phyloP scores from a whole-genome alignment of 1,284 basidiomycete genomes.

The Cutaneotrichosporon sp. region DNA sequence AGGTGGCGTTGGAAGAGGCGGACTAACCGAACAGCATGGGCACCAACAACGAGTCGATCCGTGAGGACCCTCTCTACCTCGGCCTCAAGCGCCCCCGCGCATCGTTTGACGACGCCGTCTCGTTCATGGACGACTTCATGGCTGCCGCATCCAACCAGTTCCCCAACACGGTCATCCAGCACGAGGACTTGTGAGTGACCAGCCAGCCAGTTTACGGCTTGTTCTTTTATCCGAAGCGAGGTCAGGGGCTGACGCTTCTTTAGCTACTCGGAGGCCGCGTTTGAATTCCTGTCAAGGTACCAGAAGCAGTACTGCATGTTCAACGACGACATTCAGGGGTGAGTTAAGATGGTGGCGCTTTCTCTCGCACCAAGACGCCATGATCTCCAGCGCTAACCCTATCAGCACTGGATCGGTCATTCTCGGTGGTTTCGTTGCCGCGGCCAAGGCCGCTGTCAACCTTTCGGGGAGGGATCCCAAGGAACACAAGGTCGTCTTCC shows the following conservation, averaged over 20 bases:
- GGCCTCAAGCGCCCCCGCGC: constrained; percentile 73
- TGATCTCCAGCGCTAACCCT: constrained; percentile 8
- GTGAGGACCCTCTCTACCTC: constrained; percentile 87
- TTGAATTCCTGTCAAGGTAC: constrained; percentile 74
- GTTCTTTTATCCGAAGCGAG: background rate
- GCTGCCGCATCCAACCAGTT: constrained; percentile 68
- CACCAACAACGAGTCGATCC: constrained; percentile 77
- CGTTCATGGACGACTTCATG: constrained; percentile 95
- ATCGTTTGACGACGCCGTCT: constrained; percentile 61
- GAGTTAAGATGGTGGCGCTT: constrained; percentile 23
- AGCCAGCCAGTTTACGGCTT: background rate
- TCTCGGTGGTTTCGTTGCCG: constrained; percentile 84
- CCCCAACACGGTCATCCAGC: constrained; percentile 82
- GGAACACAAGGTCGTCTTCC: constrained; percentile 85
- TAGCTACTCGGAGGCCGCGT: constrained; percentile 76
- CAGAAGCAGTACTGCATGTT: constrained; percentile 74
- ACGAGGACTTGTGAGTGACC: constrained; percentile 71
- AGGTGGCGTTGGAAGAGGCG: background rate
- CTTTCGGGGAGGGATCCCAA: constrained; percentile 68
- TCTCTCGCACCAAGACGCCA: background rate
- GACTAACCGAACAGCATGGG: constrained; percentile 60
- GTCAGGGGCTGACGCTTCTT: background rate
- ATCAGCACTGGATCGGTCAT: constrained; percentile 84
- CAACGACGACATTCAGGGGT: constrained; percentile 81
- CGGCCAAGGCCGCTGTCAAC: constrained; percentile 71